Evolutionary conservation across 2,329 filamentous ascomycete species (phyloP).

Genomic region (Trichoderma koningiopsis): DNA sequence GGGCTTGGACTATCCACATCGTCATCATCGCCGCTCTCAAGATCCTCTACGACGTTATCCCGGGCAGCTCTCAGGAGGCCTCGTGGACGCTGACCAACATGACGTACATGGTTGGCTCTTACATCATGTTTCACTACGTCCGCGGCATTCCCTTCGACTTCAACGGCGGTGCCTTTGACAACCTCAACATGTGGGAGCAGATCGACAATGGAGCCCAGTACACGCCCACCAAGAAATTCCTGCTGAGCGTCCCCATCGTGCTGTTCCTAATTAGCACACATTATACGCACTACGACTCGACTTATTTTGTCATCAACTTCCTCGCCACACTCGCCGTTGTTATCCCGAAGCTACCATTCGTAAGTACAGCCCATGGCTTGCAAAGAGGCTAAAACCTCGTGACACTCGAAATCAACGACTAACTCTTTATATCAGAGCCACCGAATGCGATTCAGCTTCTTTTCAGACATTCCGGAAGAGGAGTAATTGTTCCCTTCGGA

Average conservation of each 20-base stretch:
- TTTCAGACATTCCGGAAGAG: slow-evolving; percentile 70
- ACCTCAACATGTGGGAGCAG: slow-evolving; percentile 99
- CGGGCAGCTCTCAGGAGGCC: slow-evolving; percentile 93
- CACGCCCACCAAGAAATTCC: slow-evolving; percentile 97
- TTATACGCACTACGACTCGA: slow-evolving; percentile 96
- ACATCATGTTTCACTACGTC: slow-evolving; percentile 99
- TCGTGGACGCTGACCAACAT: slow-evolving; percentile 99
- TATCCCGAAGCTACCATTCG: slow-evolving; percentile 93
- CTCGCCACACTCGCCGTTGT: slow-evolving; percentile 89
- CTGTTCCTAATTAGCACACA: slow-evolving; percentile 97
- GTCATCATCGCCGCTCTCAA: slow-evolving; percentile 90
- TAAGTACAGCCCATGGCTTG: slow-evolving; percentile 53
- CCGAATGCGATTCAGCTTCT: slow-evolving; percentile 74
- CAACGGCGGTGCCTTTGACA: slow-evolving; percentile 97
- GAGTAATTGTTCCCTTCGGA: slow-evolving; percentile 15
- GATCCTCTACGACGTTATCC: slow-evolving; percentile 95
- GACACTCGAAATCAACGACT: slow-evolving; percentile 29
- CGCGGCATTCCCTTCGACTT: slow-evolving; percentile 98
- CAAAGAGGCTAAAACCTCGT: neutral
- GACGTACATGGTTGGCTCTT: slow-evolving; percentile 97
- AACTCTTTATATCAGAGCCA: slow-evolving; percentile 62
- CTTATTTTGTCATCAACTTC: slow-evolving; percentile 97
- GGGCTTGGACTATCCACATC: slow-evolving; percentile 96
- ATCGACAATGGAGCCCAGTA: slow-evolving; percentile 99
- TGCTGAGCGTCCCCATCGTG: slow-evolving; percentile 89